phyloP scores from a whole-genome alignment of 805 yeast genomes.

The Maudiozyma saulgeensis region DNA sequence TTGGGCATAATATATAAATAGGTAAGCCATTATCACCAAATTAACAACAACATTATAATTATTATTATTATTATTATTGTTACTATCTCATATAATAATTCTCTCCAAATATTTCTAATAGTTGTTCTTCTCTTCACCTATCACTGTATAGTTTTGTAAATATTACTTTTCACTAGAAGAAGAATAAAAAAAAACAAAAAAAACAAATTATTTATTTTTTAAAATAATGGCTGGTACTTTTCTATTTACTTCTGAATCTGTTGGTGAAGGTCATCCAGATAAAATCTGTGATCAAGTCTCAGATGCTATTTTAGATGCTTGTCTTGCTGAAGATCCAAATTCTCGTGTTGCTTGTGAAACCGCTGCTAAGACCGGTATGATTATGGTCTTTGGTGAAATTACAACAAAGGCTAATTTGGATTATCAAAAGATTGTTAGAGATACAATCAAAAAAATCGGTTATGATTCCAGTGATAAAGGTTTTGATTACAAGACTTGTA shows the following conservation, averaged over 20 bases:
- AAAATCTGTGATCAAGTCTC: constrained; percentile 98
- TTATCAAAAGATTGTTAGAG: constrained; percentile 96
- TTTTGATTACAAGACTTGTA: constrained; percentile 98
- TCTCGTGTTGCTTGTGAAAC: constrained; percentile 99
- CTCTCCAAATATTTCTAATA: too few relatives aligned
- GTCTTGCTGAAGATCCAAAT: constrained; percentile 88
- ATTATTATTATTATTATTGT: too few relatives aligned
- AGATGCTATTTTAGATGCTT: constrained; percentile 96
- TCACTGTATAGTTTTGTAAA: too few relatives aligned
- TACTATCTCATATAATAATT: too few relatives aligned
- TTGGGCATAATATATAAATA: too few relatives aligned
- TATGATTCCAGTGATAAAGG: constrained; percentile 95
- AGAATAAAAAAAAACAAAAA: too few relatives aligned
- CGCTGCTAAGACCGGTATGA: constrained; percentile 98
- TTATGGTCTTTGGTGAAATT: constrained; percentile 98
- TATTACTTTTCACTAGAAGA: too few relatives aligned
- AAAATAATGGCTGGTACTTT: constrained; percentile 32
- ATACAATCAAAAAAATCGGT: constrained; percentile 96
- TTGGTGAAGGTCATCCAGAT: constrained; percentile 93
- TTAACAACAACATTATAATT: too few relatives aligned
- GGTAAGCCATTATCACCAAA: too few relatives aligned
- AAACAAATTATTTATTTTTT: background rate
- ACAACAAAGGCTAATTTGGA: constrained; percentile 93
- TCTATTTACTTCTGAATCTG: constrained; percentile 77
- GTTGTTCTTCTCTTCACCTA: too few relatives aligned